These are phyloP conservation scores for Hippophae tibetana DNA, from an alignment of 306 rosid species.

Conservation along the genomic window DNA sequence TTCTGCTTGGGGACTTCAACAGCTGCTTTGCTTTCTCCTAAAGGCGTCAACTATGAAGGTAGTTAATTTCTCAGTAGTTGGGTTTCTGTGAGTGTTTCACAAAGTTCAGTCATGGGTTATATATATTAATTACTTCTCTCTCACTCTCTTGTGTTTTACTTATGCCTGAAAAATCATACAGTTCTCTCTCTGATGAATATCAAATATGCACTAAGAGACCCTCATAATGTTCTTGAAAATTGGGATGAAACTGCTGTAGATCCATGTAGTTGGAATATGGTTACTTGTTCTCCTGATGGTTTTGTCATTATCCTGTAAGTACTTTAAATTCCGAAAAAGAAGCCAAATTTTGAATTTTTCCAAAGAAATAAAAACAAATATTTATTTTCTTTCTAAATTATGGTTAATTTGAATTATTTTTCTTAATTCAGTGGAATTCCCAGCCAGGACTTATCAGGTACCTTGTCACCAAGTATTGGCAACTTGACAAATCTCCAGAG, in stretches of 20 bases:
- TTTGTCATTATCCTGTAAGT: constrained; percentile 63
- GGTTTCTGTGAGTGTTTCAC: neutral
- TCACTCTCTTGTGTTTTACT: neutral
- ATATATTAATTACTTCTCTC: neutral
- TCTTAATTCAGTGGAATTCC: constrained; percentile 62
- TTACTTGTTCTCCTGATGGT: constrained; percentile 69
- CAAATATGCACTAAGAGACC: constrained; percentile 44
- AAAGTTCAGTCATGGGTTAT: neutral
- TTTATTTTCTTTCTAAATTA: neutral
- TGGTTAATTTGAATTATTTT: constrained; percentile 1
- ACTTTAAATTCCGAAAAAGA: neutral
- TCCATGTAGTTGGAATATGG: constrained; percentile 86
- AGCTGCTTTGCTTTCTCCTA: constrained; percentile 49
- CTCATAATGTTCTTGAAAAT: constrained; percentile 42
- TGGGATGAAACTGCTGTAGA: constrained; percentile 88
- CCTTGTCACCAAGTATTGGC: constrained; percentile 72
- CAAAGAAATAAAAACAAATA: neutral
- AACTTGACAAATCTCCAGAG: constrained; percentile 64
- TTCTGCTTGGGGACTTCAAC: constrained; percentile 41
- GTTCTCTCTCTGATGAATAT: constrained; percentile 69
- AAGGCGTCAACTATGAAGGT: constrained; percentile 96
- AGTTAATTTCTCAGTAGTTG: constrained; percentile 11
- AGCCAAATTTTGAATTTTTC: neutral
- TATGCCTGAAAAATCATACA: constrained; percentile 18
- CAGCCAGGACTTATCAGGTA: constrained; percentile 74